Percentiles rank a stretch among this genome's conserved stretches.
phyloP scores from a whole-genome alignment of 257 asterid genomes.

The Pogostemon cablin region DNA sequence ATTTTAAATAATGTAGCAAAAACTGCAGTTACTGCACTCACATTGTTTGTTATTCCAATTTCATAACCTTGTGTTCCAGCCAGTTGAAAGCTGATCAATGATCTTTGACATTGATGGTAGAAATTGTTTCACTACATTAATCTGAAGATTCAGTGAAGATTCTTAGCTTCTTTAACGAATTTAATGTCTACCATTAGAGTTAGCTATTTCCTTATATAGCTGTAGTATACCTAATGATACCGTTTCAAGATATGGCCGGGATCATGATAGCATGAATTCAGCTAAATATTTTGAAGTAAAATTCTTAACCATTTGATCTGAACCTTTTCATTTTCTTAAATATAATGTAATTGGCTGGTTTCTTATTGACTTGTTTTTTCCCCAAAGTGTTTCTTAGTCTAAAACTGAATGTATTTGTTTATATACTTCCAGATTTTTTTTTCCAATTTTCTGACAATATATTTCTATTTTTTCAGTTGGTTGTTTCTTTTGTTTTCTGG shows the following conservation, averaged over 20 bases:
- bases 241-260: conserved; percentile 15
- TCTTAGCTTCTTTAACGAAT: conserved; percentile 9
- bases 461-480: conserved; percentile 63
- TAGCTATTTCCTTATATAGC: conserved; percentile 1
- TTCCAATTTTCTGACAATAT: conserved; percentile 42
- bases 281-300: neutral
- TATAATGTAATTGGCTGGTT: conserved; percentile 9
- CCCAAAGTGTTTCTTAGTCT: conserved; percentile 4
- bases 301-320: conserved; percentile 1
- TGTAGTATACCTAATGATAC: conserved; percentile 19
- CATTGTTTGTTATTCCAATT: neutral
- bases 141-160: neutral
- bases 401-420: neutral
- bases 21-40: no score
- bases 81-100: no score
- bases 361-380: conserved; percentile 14
- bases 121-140: neutral
- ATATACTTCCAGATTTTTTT: conserved; percentile 1
- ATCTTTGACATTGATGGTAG: no score
- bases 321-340: neutral
- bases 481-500: conserved; percentile 71
- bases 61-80: no score
- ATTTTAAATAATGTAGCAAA: no score
- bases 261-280: neutral
- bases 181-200: neutral